phyloP scores from a whole-genome alignment of 192 early-diverging fungal genomes.

The Coemansia aciculifera region DNA sequence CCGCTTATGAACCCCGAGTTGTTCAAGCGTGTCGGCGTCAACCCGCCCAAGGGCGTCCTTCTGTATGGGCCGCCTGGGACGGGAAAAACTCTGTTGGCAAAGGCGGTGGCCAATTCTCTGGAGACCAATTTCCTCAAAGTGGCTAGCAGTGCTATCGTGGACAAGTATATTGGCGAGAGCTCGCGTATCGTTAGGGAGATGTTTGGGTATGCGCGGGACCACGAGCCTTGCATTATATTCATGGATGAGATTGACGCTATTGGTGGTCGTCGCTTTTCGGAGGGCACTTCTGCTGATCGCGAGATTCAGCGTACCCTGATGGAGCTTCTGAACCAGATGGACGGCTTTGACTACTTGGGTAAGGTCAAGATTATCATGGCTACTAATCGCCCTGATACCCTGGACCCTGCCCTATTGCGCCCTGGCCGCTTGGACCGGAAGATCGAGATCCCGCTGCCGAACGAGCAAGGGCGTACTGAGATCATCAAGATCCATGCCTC shows the following conservation, averaged over 20 bases:
- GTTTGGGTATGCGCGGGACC: constrained; percentile 99
- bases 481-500: constrained; percentile 97
- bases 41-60: constrained; percentile 97
- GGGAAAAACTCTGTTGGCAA: constrained; percentile 95
- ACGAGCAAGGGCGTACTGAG: constrained; percentile 95
- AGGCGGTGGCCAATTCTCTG: constrained; percentile 95
- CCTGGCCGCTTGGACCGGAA: constrained; percentile 98
- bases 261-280: constrained; percentile 96
- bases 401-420: constrained; percentile 96
- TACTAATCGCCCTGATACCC: constrained; percentile 97
- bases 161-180: constrained; percentile 99
- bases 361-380: constrained; percentile 99
- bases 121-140: constrained; percentile 99
- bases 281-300: constrained; percentile 98
- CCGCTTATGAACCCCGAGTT: constrained; percentile 98
- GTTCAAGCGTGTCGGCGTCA: constrained; percentile 96
- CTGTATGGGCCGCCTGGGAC: constrained; percentile 97
- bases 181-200: constrained; percentile 96
- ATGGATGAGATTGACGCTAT: constrained; percentile 99
- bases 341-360: constrained; percentile 98
- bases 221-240: constrained; percentile 99
- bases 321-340: constrained; percentile 99
- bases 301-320: constrained; percentile 99
- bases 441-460: constrained; percentile 98
- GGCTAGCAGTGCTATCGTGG: constrained; percentile 97